Evolutionary conservation across 1,139 yeast genomes (phyloP).

Genomic region (Candida mesenterica): DNA sequence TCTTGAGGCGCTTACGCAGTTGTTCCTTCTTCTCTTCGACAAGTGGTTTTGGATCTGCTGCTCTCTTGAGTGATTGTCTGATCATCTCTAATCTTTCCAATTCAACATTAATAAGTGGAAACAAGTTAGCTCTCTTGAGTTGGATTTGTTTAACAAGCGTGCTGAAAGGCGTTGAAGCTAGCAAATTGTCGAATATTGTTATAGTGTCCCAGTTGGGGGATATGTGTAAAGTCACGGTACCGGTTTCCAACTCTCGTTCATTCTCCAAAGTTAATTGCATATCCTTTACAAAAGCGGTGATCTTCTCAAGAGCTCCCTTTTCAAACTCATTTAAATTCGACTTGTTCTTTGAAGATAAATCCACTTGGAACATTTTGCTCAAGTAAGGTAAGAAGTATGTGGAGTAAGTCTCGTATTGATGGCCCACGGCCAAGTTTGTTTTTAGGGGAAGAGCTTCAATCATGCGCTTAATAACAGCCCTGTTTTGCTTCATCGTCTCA

Average conservation of each 20-base stretch:
- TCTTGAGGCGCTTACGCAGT: constrained; percentile 19
- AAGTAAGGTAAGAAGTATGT: constrained; percentile 45
- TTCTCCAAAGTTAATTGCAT: constrained; percentile 33
- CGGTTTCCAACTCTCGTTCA: constrained; percentile 35
- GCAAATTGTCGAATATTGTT: constrained; percentile 24
- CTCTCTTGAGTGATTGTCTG: constrained; percentile 10
- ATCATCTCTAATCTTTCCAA: constrained; percentile 32
- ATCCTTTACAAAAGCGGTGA: constrained; percentile 27
- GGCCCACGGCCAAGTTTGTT: constrained; percentile 29
- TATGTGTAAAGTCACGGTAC: constrained; percentile 27
- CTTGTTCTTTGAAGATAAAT: constrained; percentile 26
- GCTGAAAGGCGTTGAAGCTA: constrained; percentile 17
- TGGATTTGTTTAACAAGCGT: constrained; percentile 26
- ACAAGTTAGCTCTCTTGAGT: constrained; percentile 31
- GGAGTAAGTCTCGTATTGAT: constrained; percentile 29
- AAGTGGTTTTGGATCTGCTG: constrained; percentile 18
- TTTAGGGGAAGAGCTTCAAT: constrained; percentile 29
- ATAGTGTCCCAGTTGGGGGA: constrained; percentile 40
- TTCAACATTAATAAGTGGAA: constrained; percentile 43
- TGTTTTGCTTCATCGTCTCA: constrained; percentile 33
- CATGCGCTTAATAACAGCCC: constrained; percentile 24
- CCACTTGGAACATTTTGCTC: constrained; percentile 45
- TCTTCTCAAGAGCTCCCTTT: constrained; percentile 24
- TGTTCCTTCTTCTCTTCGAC: constrained; percentile 21
- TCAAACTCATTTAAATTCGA: constrained; percentile 25